Percentiles rank a stretch among this genome's conserved stretches.
Conservation (phyloP, 169 alveolate species). For the Babesia ovis region DNA sequence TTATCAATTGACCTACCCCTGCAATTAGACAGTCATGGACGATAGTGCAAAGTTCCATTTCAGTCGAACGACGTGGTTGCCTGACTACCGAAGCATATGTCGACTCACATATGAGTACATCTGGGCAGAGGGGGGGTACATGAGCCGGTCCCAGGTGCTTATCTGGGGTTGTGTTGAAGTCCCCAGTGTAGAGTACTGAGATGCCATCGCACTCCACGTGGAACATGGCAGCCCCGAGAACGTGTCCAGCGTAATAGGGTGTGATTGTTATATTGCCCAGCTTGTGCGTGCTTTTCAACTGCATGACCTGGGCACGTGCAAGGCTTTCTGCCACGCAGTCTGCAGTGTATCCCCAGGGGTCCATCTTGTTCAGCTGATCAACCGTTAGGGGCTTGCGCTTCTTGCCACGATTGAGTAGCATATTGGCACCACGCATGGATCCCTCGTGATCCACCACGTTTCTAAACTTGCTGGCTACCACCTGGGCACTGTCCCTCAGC, state of each 20-base stretch:
- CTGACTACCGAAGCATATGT: constrained; percentile 96
- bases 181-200: constrained; percentile 94
- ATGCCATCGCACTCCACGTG: constrained; percentile 89
- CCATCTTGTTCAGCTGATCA: constrained; percentile 52
- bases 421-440: constrained; percentile 46
- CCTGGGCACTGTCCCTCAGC: constrained; percentile 94
- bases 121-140: constrained; percentile 91
- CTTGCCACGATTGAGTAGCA: constrained; percentile 47
- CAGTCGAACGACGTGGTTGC: constrained; percentile 94
- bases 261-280: constrained; percentile 88
- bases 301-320: constrained; percentile 84
- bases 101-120: constrained; percentile 92
- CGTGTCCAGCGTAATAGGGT: constrained; percentile 98
- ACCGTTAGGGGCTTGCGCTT: constrained; percentile 69
- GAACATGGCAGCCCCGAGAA: constrained; percentile 97
- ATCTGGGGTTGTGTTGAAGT: constrained; percentile 94
- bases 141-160: constrained; percentile 95
- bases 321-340: constrained; percentile 86
- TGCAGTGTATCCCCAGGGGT: constrained; percentile 83
- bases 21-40: constrained; percentile 83
- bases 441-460: constrained; percentile 12
- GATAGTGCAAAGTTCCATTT: constrained; percentile 90
- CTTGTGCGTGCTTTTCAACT: constrained; percentile 86
- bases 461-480: constrained; percentile 75
- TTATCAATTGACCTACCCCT: constrained; percentile 64